These are phyloP conservation scores for Starmera dryadoides DNA, from an alignment of 805 yeast species.

Conservation along the genomic window DNA sequence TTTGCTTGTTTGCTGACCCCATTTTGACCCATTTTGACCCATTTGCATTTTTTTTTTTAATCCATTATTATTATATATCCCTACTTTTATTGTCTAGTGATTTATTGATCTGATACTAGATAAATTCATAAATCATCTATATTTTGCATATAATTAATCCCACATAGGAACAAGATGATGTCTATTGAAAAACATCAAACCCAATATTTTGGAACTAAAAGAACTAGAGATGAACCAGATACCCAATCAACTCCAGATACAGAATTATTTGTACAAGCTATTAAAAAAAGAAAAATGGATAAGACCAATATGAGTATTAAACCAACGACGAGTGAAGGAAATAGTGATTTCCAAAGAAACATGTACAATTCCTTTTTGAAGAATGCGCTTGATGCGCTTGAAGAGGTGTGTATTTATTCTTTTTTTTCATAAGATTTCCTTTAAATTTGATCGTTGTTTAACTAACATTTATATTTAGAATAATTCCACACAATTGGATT, in stretches of 20 bases:
- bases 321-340: not conserved
- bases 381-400: conserved; percentile 65
- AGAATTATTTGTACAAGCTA: conserved; percentile 1
- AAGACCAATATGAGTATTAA: conserved; percentile 1
- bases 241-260: not conserved
- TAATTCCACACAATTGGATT: conserved; percentile 49
- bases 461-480: conserved; percentile 20
- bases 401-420: conserved; percentile 34
- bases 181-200: too few species aligned
- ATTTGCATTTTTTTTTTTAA: too few species aligned
- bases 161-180: too few species aligned
- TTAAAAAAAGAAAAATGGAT: conserved; percentile 7
- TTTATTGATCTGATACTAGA: too few species aligned
- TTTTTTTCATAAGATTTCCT: conserved; percentile 1
- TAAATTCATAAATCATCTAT: too few species aligned
- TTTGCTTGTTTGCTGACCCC: too few species aligned
- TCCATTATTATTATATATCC: too few species aligned
- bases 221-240: not conserved
- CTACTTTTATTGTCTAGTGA: too few species aligned
- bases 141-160: too few species aligned
- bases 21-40: too few species aligned
- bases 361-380: conserved; percentile 41
- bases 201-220: too few species aligned
- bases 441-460: conserved; percentile 3
- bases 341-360: conserved; percentile 23